These are phyloP conservation scores for Aspergillus calidoustus DNA, from an alignment of 2,329 filamentous ascomycete genomes.

Conservation along the genomic window DNA sequence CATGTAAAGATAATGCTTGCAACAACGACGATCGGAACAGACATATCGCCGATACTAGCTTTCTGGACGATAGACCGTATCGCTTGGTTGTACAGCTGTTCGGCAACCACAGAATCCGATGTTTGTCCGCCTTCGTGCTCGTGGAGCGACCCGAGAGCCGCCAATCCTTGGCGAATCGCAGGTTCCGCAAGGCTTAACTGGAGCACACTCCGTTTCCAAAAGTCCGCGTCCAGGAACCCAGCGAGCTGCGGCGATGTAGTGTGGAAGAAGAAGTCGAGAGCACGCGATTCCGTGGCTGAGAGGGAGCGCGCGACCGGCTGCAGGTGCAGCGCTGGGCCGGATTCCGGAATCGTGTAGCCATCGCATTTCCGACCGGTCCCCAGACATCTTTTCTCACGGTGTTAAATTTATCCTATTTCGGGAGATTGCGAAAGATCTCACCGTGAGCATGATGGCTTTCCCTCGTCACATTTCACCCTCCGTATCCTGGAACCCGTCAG, in stretches of 20 bases:
- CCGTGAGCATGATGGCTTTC: slow-evolving; percentile 63
- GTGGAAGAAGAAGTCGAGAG: slow-evolving; percentile 50
- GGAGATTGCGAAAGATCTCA: slow-evolving; percentile 43
- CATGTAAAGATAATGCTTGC: slow-evolving; percentile 68
- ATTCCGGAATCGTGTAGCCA: background rate
- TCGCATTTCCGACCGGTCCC: slow-evolving; percentile 2
- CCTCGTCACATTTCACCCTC: slow-evolving; percentile 70
- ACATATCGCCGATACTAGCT: slow-evolving; percentile 54
- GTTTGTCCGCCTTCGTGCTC: slow-evolving; percentile 47
- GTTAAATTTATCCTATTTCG: background rate
- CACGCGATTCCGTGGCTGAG: slow-evolving; percentile 13
- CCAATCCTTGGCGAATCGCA: slow-evolving; percentile 67
- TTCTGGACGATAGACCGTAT: slow-evolving; percentile 22
- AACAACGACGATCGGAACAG: slow-evolving; percentile 53
- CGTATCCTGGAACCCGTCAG: slow-evolving; percentile 19
- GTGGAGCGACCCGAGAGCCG: slow-evolving; percentile 69
- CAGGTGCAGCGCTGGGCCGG: background rate
- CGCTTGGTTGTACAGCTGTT: background rate
- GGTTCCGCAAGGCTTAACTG: slow-evolving; percentile 66
- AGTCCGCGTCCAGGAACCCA: slow-evolving; percentile 68
- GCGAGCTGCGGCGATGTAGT: slow-evolving; percentile 67
- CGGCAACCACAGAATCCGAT: background rate
- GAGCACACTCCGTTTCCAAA: slow-evolving; percentile 67
- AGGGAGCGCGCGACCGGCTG: slow-evolving; percentile 10
- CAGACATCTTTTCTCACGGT: background rate